Evolutionary conservation across 2,329 filamentous ascomycete species (phyloP), one percentile per base, ranked within the genome.

Genomic region (Hypoxylon sp.): DNA sequence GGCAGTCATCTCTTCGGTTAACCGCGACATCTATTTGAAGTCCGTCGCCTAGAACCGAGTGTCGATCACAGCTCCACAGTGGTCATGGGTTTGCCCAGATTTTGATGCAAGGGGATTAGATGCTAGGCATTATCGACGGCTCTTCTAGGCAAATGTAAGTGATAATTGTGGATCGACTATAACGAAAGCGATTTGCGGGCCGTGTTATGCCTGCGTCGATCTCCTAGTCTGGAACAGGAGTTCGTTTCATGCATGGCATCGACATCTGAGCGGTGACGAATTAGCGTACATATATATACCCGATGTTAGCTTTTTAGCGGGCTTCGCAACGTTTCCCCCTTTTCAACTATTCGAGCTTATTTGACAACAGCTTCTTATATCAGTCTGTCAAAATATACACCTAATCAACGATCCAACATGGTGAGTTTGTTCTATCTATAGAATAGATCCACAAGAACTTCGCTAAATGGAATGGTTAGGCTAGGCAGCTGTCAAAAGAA

Each of bases 401-500:
- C 28, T 34, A 7, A 17, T 17, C 13, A 14, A 13, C 41, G 21
- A 30, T 32, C 10, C 36, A 67, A 63, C 3, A 71, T 71, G 69
- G 69, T 71, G 49, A 30, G 50, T 49, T 6, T 30, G 11, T 6
- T 28, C 7, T 10, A 5, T n/a, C n/a, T 13, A 23, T 14, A 17
- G 9, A 43, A 25, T 7, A 21, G 5, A 5, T 6, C 13, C 14
- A 36, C 4, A 9, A 7, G n/a, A 23, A 48, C 17, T 11, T 19
- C 21, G 32, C 62, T 68, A 51, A 67, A n/a, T 48, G 4, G 5
- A 45, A 59, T 41, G 13, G 30, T 14, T n/a, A 76, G 75, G 64
- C 71, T 19, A 70, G 73, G 66, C 7, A 62, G 55, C 50, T 75
- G 11, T 77, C 74, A 4, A 36, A 46, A 14, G 74, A 76, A 49